These are phyloP conservation scores for Adansonia digitata DNA, from an alignment of 345 rosid species.

Conservation along the genomic window DNA sequence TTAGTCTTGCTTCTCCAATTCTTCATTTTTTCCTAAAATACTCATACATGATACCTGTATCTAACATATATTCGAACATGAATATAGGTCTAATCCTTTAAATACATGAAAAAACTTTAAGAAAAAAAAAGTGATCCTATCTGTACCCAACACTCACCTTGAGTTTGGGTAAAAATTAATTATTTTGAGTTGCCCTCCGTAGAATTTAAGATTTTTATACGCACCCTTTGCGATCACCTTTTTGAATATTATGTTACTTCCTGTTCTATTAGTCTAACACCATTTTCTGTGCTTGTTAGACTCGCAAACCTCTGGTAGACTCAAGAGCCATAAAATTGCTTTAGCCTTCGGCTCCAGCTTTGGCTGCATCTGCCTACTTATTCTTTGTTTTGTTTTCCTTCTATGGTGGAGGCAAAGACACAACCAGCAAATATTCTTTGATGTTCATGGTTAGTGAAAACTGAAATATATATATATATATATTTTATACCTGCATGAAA, in stretches of 20 bases:
- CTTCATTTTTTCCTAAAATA: too few species aligned
- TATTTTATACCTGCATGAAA: too few species aligned
- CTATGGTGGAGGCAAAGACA: constrained; percentile 78
- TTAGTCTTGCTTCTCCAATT: not conserved
- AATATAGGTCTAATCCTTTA: too few species aligned
- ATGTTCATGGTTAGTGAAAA: constrained; percentile 58
- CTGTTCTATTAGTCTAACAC: constrained; percentile 5
- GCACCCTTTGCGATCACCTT: too few species aligned
- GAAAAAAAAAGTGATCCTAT: too few species aligned
- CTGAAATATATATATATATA: not conserved
- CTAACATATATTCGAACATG: too few species aligned
- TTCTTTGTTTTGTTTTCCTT: constrained; percentile 55
- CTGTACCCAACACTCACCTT: too few species aligned
- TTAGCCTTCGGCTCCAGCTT: constrained; percentile 64
- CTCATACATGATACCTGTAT: too few species aligned
- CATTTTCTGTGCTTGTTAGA: constrained; percentile 31
- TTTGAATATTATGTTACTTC: not conserved
- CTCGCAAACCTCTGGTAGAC: constrained; percentile 38
- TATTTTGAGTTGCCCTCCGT: not conserved
- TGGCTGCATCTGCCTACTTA: constrained; percentile 54
- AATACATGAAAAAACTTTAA: too few species aligned
- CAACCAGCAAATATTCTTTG: constrained; percentile 87
- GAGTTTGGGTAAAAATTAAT: too few species aligned
- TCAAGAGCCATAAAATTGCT: constrained; percentile 56
- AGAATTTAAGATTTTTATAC: not conserved